These are phyloP conservation scores for Xylaria polymorpha DNA, from an alignment of 2,329 filamentous ascomycete species.

Conservation along the genomic window DNA sequence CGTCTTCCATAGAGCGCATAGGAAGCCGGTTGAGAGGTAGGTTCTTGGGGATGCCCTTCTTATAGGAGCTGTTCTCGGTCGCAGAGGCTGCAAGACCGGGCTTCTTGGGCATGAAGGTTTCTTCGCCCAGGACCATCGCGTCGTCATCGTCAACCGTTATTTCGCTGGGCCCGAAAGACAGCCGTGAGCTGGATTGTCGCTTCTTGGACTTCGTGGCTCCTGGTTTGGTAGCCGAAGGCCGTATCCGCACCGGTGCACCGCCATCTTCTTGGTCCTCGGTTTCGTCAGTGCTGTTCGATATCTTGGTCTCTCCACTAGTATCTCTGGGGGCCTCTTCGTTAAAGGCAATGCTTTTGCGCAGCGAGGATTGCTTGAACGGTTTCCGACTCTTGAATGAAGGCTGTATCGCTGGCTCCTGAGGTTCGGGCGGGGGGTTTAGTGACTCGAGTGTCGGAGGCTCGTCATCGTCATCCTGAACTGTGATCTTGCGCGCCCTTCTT, in stretches of 20 bases:
- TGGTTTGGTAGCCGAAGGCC: conserved; percentile 60
- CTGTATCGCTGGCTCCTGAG: conserved; percentile 52
- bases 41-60: conserved; percentile 61
- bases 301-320: conserved; percentile 37
- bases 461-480: conserved; percentile 74
- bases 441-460: conserved; percentile 48
- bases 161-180: conserved; percentile 78
- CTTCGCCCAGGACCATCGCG: conserved; percentile 51
- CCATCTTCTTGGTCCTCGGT: conserved; percentile 58
- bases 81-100: conserved; percentile 71
- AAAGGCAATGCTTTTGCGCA: conserved; percentile 67
- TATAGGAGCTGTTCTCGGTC: conserved; percentile 73
- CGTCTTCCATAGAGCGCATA: conserved; percentile 65
- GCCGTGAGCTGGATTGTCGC: conserved; percentile 69
- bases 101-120: conserved; percentile 71
- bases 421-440: conserved; percentile 45
- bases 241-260: conserved; percentile 61
- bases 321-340: conserved; percentile 52
- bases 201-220: conserved; percentile 70
- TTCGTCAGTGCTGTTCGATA: conserved; percentile 40
- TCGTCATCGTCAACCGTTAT: conserved; percentile 64
- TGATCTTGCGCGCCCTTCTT: conserved; percentile 81
- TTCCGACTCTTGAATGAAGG: conserved; percentile 59
- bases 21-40: conserved; percentile 61
- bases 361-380: conserved; percentile 66